Evolutionary conservation across 2,329 filamentous ascomycete genomes (phyloP).

Genomic region (Cephalotrichum gorgonifer): DNA sequence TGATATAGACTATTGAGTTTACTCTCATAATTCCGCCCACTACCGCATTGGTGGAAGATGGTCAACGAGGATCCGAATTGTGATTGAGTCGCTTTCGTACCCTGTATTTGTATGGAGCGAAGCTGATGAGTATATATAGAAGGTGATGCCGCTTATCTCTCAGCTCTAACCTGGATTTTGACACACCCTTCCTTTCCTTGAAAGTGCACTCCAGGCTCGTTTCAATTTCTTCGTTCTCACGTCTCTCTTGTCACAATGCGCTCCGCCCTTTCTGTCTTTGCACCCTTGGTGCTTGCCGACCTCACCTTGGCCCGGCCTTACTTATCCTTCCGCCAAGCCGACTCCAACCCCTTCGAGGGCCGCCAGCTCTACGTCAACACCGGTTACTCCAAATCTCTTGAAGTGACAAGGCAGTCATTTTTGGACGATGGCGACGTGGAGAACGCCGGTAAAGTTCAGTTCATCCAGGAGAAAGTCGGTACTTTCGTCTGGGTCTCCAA

Average conservation of each 20-base stretch:
- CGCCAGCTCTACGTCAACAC: constrained; percentile 36
- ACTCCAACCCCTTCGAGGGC: constrained; percentile 28
- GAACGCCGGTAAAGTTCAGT: constrained; percentile 25
- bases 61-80: neutral
- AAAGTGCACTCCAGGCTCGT: neutral
- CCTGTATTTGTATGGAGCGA: neutral
- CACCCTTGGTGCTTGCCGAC: neutral
- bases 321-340: neutral
- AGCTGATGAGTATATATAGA: neutral
- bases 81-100: neutral
- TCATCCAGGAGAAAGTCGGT: constrained; percentile 23
- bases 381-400: constrained; percentile 27
- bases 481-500: constrained; percentile 33
- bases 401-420: constrained; percentile 25
- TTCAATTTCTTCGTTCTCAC: neutral
- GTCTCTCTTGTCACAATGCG: too few relatives aligned
- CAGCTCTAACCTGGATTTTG: neutral
- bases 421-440: constrained; percentile 19
- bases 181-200: neutral
- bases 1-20: too few relatives aligned
- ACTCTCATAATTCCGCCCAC: too few relatives aligned
- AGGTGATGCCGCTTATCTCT: neutral
- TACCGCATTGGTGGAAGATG: neutral
- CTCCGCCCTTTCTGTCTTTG: neutral
- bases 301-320: neutral